Evolutionary conservation across 441 rosid species (phyloP), one percentile per base, ranked within the genome.

Genomic region (Erodium moschatum): DNA sequence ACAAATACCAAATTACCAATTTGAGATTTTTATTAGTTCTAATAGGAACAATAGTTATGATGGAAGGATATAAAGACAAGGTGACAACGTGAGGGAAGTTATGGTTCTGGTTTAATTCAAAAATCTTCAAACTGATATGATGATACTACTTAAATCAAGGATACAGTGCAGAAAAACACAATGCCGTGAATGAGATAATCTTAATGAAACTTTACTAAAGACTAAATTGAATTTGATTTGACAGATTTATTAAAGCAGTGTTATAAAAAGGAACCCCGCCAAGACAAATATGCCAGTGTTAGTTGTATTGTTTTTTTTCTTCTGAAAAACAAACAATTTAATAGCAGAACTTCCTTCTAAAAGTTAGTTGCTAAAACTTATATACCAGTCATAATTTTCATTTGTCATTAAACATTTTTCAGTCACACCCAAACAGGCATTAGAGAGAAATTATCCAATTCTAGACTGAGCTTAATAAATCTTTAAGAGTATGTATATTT

Each of bases 301-400:
- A 10, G 8, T 19, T 1, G 27, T 18, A 52, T 3, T n/a, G n/a
- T n/a, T n/a, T 46, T 10, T 38, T 38, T 38, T 38, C 15, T 20
- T 52, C 20, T 5, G 42, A n/a, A 52, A 52, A 52, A n/a, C 60
- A n/a, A 54, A 56, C 63, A 19, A 56, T 18, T 56, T 56, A 7
- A 18, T 56, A 19, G 27, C 63, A 56, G 0, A 56, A 20, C 63
- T 56, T 56, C 63, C 63, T 56, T 56, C 63, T 19, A 56, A 19
- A 56, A 7, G 29, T 29, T 56, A 56, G 27, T 12, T 56, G 27
- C 62, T 56, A 56, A 20, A 56, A 7, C 3, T 18, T 24, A 56
- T 20, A 56, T 12, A 0, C n/a, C n/a, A 19, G 13, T 18, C 27
- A 19, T 19, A 9, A 8, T 18, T 20, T 18, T 19, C 29, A 56